phyloP scores from a whole-genome alignment of 805 yeast species.

The Ogataea henricii region DNA sequence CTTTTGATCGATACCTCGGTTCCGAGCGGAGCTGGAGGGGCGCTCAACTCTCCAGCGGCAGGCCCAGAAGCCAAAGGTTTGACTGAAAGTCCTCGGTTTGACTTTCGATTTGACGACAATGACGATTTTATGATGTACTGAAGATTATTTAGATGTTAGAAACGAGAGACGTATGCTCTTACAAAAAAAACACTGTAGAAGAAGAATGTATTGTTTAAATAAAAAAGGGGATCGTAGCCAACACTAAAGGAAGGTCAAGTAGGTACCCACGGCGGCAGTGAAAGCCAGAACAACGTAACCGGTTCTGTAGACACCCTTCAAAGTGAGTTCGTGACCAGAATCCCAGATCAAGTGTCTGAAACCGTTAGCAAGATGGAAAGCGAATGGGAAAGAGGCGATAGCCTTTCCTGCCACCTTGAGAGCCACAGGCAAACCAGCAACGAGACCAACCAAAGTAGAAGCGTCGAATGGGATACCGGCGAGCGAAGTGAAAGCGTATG shows the following conservation, averaged over 20 bases:
- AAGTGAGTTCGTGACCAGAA: constrained; percentile 72
- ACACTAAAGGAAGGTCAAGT: constrained; percentile 46
- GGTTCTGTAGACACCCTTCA: constrained; percentile 89
- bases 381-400: constrained; percentile 76
- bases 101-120: constrained; percentile 29
- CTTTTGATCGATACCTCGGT: constrained; percentile 8
- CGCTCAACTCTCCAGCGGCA: not conserved
- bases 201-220: constrained; percentile 5
- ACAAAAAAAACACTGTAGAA: not conserved
- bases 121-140: constrained; percentile 33
- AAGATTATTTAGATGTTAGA: constrained; percentile 2
- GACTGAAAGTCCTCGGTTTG: constrained; percentile 19
- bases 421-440: constrained; percentile 64
- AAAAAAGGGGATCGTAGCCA: not conserved
- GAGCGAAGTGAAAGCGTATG: constrained; percentile 70
- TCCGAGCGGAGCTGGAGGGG: constrained; percentile 5
- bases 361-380: constrained; percentile 85
- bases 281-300: constrained; percentile 82
- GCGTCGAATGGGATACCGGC: constrained; percentile 61
- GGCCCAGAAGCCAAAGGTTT: constrained; percentile 7
- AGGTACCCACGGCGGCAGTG: constrained; percentile 58
- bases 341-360: constrained; percentile 96
- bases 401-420: constrained; percentile 68
- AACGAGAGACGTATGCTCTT: not conserved
- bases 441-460: constrained; percentile 51